Evolutionary conservation across 2,329 filamentous ascomycete species (phyloP).

Genomic region (Trichoderma endophyticum): DNA sequence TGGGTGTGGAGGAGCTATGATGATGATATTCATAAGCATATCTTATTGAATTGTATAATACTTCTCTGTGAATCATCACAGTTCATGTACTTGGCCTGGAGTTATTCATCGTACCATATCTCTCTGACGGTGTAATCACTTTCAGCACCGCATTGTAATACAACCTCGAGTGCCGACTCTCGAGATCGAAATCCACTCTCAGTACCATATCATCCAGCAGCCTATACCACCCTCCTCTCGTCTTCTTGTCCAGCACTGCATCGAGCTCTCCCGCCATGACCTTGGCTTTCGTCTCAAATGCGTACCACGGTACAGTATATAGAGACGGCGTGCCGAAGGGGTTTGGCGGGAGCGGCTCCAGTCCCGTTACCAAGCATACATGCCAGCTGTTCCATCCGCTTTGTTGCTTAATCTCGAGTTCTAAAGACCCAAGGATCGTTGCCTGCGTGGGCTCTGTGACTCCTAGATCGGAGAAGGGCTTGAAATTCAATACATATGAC

Average conservation of each 20-base stretch:
- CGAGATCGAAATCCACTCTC: constrained; percentile 23
- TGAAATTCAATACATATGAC: constrained; percentile 29
- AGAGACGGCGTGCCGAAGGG: constrained; percentile 28
- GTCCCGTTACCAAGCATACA: constrained; percentile 25
- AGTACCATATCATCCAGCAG: neutral
- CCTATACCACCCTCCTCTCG: neutral
- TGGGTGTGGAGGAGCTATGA: neutral
- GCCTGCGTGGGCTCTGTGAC: constrained; percentile 22
- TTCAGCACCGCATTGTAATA: constrained; percentile 26
- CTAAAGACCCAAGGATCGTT: constrained; percentile 25
- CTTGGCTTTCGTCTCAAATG: constrained; percentile 24
- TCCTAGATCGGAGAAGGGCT: constrained; percentile 23
- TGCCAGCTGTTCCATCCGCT: constrained; percentile 14
- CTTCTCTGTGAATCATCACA: neutral
- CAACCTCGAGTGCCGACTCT: constrained; percentile 27
- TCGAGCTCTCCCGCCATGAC: constrained; percentile 22
- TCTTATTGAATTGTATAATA: neutral
- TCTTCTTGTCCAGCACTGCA: neutral
- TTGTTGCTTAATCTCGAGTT: constrained; percentile 21
- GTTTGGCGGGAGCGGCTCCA: constrained; percentile 28
- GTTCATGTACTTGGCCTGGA: neutral
- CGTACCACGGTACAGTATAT: constrained; percentile 30
- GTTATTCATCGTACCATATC: neutral
- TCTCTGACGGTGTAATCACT: neutral
- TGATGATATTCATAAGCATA: neutral